Conservation (phyloP, 257 asterid species). For the Fraxinus cuspidata region DNA sequence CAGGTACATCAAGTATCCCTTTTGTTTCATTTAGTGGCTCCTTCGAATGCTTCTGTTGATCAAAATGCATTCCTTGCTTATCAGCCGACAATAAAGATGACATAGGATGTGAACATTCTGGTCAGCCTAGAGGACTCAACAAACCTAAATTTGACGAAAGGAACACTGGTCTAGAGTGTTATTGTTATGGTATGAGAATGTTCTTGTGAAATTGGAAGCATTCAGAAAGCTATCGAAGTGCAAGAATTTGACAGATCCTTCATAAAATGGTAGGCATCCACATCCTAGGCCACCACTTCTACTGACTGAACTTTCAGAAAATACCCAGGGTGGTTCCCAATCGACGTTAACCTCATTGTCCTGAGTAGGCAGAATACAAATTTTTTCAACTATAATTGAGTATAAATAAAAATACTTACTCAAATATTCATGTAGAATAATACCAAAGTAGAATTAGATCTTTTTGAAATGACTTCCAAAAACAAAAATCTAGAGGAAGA, state of each 20-base stretch:
- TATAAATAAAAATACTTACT: too few relatives aligned
- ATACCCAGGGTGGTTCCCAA: slow-evolving; percentile 78
- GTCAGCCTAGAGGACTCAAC: slow-evolving; percentile 24
- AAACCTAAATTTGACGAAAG: slow-evolving; percentile 34
- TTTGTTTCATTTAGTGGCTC: slow-evolving; percentile 33
- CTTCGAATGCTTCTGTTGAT: slow-evolving; percentile 27
- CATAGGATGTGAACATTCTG: slow-evolving; percentile 17
- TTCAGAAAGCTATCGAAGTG: slow-evolving; percentile 53
- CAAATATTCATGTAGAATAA: too few relatives aligned
- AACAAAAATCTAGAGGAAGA: slow-evolving; percentile 27
- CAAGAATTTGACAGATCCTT: slow-evolving; percentile 57
- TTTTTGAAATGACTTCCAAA: slow-evolving; percentile 10
- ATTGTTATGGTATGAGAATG: slow-evolving; percentile 35
- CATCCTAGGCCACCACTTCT: slow-evolving; percentile 35
- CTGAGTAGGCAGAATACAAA: slow-evolving; percentile 44
- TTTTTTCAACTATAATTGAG: slow-evolving; percentile 14
- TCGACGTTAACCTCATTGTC: slow-evolving; percentile 48
- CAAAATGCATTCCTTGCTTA: slow-evolving; percentile 22
- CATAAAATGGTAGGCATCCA: slow-evolving; percentile 46
- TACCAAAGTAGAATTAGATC: slow-evolving; percentile 5
- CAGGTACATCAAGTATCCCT: slow-evolving; percentile 28
- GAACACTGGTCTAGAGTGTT: slow-evolving; percentile 27
- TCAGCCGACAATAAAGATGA: slow-evolving; percentile 32
- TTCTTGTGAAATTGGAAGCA: slow-evolving; percentile 30
- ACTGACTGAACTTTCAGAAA: slow-evolving; percentile 46